Evolutionary conservation across 306 rosid genomes (phyloP).

Genomic region (Trichosanthes cucumerina): DNA sequence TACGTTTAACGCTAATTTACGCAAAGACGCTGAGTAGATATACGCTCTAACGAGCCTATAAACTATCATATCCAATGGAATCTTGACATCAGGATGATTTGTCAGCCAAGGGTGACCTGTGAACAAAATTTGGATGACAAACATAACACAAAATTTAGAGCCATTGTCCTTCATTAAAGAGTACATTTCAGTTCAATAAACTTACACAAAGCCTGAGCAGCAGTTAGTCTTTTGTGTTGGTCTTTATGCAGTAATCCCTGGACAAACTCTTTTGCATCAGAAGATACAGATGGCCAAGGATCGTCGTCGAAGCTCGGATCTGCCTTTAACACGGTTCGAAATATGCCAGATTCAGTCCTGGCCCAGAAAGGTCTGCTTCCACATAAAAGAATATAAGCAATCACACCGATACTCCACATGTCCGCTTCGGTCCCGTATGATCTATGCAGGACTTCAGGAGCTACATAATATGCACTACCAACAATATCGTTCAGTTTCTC

Average conservation of each 20-base stretch:
- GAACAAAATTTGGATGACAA: slow-evolving; percentile 11
- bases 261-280: slow-evolving; percentile 70
- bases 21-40: slow-evolving; percentile 54
- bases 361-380: slow-evolving; percentile 89
- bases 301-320: slow-evolving; percentile 73
- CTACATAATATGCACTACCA: slow-evolving; percentile 78
- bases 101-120: slow-evolving; percentile 80
- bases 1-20: slow-evolving; percentile 73
- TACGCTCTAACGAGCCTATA: slow-evolving; percentile 56
- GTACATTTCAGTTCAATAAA: neutral
- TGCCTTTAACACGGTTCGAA: slow-evolving; percentile 66
- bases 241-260: slow-evolving; percentile 64
- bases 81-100: slow-evolving; percentile 33
- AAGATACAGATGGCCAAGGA: slow-evolving; percentile 77
- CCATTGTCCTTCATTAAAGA: neutral
- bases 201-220: slow-evolving; percentile 71
- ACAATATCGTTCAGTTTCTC: slow-evolving; percentile 74
- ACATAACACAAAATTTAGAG: neutral
- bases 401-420: slow-evolving; percentile 85
- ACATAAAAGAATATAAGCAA: slow-evolving; percentile 72
- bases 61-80: slow-evolving; percentile 62
- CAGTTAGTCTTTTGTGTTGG: slow-evolving; percentile 61
- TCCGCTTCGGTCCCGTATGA: slow-evolving; percentile 70
- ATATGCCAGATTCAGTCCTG: slow-evolving; percentile 68
- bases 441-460: slow-evolving; percentile 81